Conservation (phyloP, 169 alveolate species). For the Plasmodium fragile region DNA sequence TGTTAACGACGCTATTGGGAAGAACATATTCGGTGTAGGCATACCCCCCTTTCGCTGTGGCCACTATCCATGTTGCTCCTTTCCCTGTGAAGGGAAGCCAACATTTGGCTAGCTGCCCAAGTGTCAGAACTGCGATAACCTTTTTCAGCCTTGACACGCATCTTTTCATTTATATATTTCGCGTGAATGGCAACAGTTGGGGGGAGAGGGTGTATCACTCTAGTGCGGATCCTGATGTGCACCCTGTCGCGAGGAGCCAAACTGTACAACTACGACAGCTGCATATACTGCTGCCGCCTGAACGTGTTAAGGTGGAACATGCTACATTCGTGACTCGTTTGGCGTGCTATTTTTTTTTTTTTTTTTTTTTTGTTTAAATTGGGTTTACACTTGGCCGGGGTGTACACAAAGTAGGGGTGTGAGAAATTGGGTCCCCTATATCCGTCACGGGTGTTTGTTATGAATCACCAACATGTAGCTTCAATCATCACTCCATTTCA, state of each 20-base stretch:
- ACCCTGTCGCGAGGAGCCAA: neutral
- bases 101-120: neutral
- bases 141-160: slow-evolving; percentile 22
- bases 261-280: neutral
- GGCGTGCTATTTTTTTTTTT: neutral
- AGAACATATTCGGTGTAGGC: neutral
- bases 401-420: neutral
- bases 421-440: neutral
- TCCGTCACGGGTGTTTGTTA: too few relatives aligned
- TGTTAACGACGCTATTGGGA: neutral
- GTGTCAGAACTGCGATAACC: neutral
- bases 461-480: neutral
- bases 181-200: neutral
- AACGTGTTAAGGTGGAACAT: neutral
- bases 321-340: neutral
- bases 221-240: neutral
- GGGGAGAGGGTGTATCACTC: neutral
- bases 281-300: neutral
- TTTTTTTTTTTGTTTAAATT: too few relatives aligned
- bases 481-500: neutral
- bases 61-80: neutral
- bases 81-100: neutral
- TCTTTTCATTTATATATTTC: slow-evolving; percentile 39
- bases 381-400: neutral
- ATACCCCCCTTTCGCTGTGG: neutral